Evolutionary conservation across 345 rosid species (phyloP), one percentile per base, ranked within the genome.

Genomic region (Acer saccharum): DNA sequence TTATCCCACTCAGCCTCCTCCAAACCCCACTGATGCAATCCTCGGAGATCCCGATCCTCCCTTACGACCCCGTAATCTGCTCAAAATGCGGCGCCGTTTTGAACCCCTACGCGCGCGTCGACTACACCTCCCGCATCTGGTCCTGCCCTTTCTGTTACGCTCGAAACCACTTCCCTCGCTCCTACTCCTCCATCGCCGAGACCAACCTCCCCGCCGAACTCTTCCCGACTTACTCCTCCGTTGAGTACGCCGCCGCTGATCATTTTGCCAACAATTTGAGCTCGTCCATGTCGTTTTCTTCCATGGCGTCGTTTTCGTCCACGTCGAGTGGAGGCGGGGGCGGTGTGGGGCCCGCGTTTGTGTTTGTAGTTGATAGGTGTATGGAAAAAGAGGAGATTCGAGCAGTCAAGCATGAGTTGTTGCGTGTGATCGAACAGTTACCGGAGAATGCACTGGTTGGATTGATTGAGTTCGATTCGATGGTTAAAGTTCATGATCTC

Each of bases 191-290:
- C 20, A 86, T 91, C 79, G 90, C 91, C 3, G 98, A 93, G 35
- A 87, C 95, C 71, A 92, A 85, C 78, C 95, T 94, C 69, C 98
- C 97, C 3, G 99, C 99, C 25, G 99, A 96, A 89, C 98, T 96
- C 74, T 96, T 92, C 74, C 99, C 98, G 0, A 96, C 98, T 58
- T 91, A 96, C 72, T 89, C 93, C 83, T 84, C 98, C 18, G 94
- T 96, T 5, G 98, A 96, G 71, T 94, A 92, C 78, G 79, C 75
- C 39, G 41, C 74, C 46, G 75, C 70, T 46, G 68, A 68, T 39
- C 58, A 57, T 27, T 17, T 43, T 0, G 4, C 66, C 13, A 72
- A 20, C n/a, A 35, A 41, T 35, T 44, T 73, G 29, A 46, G 35
- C 58, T 83, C 91, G 35, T 84, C 95, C 3, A 76, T 73, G 85